Conservation (phyloP, 2,329 filamentous ascomycete species). For the Aspergillus awamori region DNA sequence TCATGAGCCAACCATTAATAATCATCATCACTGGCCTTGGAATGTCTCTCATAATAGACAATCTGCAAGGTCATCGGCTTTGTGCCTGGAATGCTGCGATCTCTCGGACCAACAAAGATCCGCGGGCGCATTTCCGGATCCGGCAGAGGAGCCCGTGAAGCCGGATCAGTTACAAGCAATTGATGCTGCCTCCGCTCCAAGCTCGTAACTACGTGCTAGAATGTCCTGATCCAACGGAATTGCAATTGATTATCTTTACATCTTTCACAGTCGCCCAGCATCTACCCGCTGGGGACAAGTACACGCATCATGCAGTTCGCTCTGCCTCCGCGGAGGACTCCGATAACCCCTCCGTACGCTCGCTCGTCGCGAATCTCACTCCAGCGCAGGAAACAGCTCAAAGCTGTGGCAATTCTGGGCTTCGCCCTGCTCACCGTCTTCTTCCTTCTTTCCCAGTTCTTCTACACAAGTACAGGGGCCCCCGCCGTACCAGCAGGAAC, state of each 20-base stretch:
- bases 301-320: slow-evolving; percentile 75
- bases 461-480: slow-evolving; percentile 33
- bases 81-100: slow-evolving; percentile 4
- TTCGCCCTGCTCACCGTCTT: slow-evolving; percentile 61
- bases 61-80: background rate
- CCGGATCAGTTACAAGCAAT: slow-evolving; percentile 4
- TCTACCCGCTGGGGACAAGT: slow-evolving; percentile 25
- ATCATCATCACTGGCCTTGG: background rate
- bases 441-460: slow-evolving; percentile 59
- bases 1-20: too few species aligned
- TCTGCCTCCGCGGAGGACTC: slow-evolving; percentile 81
- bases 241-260: background rate
- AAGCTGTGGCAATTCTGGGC: slow-evolving; percentile 59
- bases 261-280: slow-evolving; percentile 20
- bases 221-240: slow-evolving; percentile 12
- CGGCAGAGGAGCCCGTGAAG: background rate
- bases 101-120: slow-evolving; percentile 9
- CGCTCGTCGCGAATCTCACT: slow-evolving; percentile 46
- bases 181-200: slow-evolving; percentile 6
- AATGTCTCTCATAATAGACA: background rate
- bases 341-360: slow-evolving; percentile 71
- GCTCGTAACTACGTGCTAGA: slow-evolving; percentile 1
- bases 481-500: slow-evolving; percentile 33
- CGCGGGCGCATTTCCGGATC: slow-evolving; percentile 3
- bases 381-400: slow-evolving; percentile 64